phyloP scores from a whole-genome alignment of 768 basidiomycete species.

The Coprinopsis cinerea region DNA sequence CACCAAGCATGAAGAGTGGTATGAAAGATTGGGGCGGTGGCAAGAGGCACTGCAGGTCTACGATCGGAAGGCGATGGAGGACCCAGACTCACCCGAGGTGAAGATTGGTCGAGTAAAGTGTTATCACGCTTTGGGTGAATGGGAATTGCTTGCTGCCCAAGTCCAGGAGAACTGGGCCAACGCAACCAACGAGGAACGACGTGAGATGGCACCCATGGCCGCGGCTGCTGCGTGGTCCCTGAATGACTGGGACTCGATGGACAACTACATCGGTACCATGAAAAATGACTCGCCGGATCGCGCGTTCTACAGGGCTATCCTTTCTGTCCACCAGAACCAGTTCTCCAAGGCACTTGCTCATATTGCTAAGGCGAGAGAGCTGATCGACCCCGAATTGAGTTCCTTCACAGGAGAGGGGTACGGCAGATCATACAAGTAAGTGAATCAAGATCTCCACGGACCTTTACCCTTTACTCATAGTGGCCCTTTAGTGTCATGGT shows the following conservation, averaged over 20 bases:
- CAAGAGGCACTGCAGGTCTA: slow-evolving; percentile 87
- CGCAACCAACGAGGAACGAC: slow-evolving; percentile 75
- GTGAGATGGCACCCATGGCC: slow-evolving; percentile 93
- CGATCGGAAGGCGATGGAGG: slow-evolving; percentile 69
- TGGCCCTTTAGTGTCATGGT: slow-evolving; percentile 71
- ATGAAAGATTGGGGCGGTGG: slow-evolving; percentile 94
- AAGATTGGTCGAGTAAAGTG: slow-evolving; percentile 93
- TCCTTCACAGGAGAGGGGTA: slow-evolving; percentile 94
- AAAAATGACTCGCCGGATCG: slow-evolving; percentile 89
- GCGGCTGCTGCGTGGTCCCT: slow-evolving; percentile 97
- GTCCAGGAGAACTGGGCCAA: slow-evolving; percentile 87
- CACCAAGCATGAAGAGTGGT: slow-evolving; percentile 96
- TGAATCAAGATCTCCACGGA: slow-evolving; percentile 23
- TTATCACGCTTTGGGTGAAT: slow-evolving; percentile 94
- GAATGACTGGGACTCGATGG: slow-evolving; percentile 98
- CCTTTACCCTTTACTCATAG: slow-evolving; percentile 2
- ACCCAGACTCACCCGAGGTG: slow-evolving; percentile 70
- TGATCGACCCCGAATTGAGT: slow-evolving; percentile 85
- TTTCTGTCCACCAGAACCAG: slow-evolving; percentile 94
- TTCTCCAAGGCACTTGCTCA: slow-evolving; percentile 86
- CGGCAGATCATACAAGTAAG: slow-evolving; percentile 91
- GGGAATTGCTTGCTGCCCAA: slow-evolving; percentile 83
- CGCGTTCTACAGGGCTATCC: slow-evolving; percentile 92
- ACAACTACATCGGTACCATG: slow-evolving; percentile 92
- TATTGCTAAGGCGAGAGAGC: slow-evolving; percentile 88